Percentiles rank a stretch among this genome's conserved stretches.
These are phyloP conservation scores for Coemansia sp. DNA, from an alignment of 192 early-diverging fungal genomes.

Conservation along the genomic window DNA sequence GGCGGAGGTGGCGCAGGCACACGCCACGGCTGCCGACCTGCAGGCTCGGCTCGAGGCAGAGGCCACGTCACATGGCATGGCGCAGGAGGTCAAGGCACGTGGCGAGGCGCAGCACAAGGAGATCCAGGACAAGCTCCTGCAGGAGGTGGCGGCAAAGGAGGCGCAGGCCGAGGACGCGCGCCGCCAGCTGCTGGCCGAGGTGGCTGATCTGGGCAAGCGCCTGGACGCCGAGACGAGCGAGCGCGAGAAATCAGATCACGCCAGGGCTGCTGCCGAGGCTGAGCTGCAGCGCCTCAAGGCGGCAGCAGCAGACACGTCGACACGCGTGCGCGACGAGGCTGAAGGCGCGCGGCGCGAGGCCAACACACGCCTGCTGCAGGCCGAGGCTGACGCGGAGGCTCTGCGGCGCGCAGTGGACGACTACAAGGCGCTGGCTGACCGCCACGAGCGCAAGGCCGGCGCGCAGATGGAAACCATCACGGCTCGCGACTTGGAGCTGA, in stretches of 20 bases:
- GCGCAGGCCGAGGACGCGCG: slow-evolving; percentile 73
- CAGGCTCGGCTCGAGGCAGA: slow-evolving; percentile 67
- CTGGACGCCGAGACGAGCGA: slow-evolving; percentile 54
- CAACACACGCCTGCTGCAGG: slow-evolving; percentile 53
- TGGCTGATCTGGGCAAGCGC: slow-evolving; percentile 59
- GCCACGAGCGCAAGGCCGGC: slow-evolving; percentile 71
- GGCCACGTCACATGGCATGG: slow-evolving; percentile 53
- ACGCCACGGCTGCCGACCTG: slow-evolving; percentile 61
- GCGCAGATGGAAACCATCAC: slow-evolving; percentile 63
- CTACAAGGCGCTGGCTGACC: slow-evolving; percentile 68
- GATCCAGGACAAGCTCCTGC: slow-evolving; percentile 64
- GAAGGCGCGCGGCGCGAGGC: slow-evolving; percentile 65
- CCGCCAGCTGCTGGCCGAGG: slow-evolving; percentile 60
- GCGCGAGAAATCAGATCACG: slow-evolving; percentile 64
- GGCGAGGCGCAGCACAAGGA: slow-evolving; percentile 72
- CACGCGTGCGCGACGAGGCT: slow-evolving; percentile 63
- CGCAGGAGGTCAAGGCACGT: slow-evolving; percentile 66
- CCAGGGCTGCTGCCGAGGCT: slow-evolving; percentile 60
- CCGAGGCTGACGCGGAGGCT: slow-evolving; percentile 65
- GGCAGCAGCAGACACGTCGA: slow-evolving; percentile 35
- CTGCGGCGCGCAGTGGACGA: slow-evolving; percentile 51
- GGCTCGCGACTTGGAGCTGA: slow-evolving; percentile 59
- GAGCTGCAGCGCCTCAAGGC: slow-evolving; percentile 64
- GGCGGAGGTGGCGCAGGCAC: slow-evolving; percentile 14
- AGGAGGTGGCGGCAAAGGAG: slow-evolving; percentile 65